Percentiles rank a stretch among this genome's conserved stretches.
Conservation (phyloP, 2,329 filamentous ascomycete genomes). For the Hypoxylon sp. region DNA sequence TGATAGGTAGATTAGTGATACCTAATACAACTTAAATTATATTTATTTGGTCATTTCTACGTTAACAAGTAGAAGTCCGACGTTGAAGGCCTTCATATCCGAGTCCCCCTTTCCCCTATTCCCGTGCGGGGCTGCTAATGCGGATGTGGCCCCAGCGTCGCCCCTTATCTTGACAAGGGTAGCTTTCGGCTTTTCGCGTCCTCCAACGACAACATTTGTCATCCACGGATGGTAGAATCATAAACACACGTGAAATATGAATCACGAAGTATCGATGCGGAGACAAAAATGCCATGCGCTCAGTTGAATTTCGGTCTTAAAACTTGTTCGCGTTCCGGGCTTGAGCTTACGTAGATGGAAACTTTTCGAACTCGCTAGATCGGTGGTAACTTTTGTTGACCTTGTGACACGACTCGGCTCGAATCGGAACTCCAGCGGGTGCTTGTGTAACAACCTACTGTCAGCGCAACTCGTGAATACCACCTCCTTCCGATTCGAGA, state of each 20-base stretch:
- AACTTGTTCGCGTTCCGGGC: background rate
- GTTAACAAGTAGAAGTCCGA: too few species aligned
- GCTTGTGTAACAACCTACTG: background rate
- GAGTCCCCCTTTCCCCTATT: too few species aligned
- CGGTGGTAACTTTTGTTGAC: background rate
- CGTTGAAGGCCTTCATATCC: too few species aligned
- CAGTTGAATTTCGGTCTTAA: background rate
- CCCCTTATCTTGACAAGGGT: too few species aligned
- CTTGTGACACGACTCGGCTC: background rate
- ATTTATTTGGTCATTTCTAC: too few species aligned
- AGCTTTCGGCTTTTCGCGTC: background rate
- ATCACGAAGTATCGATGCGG: background rate
- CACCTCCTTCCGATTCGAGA: too few species aligned
- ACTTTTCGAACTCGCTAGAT: background rate
- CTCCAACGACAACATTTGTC: background rate
- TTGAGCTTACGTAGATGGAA: background rate
- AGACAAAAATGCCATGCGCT: too few species aligned
- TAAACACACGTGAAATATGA: background rate
- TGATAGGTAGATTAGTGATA: background rate
- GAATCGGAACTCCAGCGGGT: conserved; percentile 11
- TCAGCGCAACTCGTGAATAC: background rate
- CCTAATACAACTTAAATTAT: too few species aligned
- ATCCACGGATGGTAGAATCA: background rate
- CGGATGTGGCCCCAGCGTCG: background rate
- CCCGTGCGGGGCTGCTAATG: too few species aligned